These are phyloP conservation scores for Fonsecaea pedrosoi DNA, from an alignment of 2,329 filamentous ascomycete species.

Conservation along the genomic window DNA sequence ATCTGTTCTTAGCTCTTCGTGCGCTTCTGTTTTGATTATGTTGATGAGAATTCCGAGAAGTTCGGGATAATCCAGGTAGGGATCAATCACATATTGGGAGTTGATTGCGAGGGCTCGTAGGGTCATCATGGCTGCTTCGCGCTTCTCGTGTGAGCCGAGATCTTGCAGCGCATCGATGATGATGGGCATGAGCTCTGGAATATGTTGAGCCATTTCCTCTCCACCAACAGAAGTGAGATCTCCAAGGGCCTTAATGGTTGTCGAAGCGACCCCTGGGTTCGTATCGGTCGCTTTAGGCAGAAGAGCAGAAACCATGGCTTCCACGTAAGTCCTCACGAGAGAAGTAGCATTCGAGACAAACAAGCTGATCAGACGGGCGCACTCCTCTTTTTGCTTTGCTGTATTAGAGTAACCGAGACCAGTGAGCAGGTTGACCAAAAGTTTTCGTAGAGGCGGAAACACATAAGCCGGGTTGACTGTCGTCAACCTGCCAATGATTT, in stretches of 20 bases:
- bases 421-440: conserved; percentile 92
- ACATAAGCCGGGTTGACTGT: conserved; percentile 95
- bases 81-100: conserved; percentile 95
- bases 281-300: conserved; percentile 87
- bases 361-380: conserved; percentile 87
- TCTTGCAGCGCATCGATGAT: conserved; percentile 95
- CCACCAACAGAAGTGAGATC: conserved; percentile 93
- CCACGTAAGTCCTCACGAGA: conserved; percentile 94
- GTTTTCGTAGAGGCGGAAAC: conserved; percentile 91
- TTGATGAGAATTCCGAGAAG: conserved; percentile 90
- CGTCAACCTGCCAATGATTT: conserved; percentile 92
- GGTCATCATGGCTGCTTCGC: conserved; percentile 88
- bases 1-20: conserved; percentile 83
- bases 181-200: conserved; percentile 90
- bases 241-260: conserved; percentile 92
- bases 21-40: conserved; percentile 91
- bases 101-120: conserved; percentile 93
- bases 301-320: conserved; percentile 94
- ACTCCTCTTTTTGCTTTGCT: conserved; percentile 93
- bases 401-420: conserved; percentile 97
- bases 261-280: conserved; percentile 87
- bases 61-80: conserved; percentile 93
- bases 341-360: conserved; percentile 91
- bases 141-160: conserved; percentile 85
- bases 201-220: conserved; percentile 90